phyloP scores from a whole-genome alignment of 164 flowering plant species.

The Nymphaea thermarum region DNA sequence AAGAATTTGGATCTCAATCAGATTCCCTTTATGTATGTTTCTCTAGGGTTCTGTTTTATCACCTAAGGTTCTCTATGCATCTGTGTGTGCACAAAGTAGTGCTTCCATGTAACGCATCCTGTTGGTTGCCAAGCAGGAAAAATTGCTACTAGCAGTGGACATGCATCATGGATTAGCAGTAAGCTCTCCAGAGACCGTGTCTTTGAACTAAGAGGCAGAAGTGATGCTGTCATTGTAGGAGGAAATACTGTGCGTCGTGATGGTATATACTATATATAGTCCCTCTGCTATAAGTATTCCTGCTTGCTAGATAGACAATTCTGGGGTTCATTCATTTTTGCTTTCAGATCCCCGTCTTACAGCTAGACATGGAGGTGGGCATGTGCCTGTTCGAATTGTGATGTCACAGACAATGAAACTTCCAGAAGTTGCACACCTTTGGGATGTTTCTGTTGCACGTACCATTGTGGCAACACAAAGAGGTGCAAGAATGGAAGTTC shows the following conservation, averaged over 20 bases:
- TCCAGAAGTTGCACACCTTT: slow-evolving; percentile 85
- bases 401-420: slow-evolving; percentile 84
- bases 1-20: too few species aligned
- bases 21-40: too few species aligned
- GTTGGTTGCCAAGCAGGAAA: slow-evolving; percentile 43
- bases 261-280: slow-evolving; percentile 28
- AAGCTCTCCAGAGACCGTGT: slow-evolving; percentile 65
- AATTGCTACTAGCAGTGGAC: slow-evolving; percentile 91
- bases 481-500: slow-evolving; percentile 82
- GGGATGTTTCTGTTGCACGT: slow-evolving; percentile 70
- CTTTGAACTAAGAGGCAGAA: slow-evolving; percentile 76
- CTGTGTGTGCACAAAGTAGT: too few species aligned
- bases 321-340: slow-evolving; percentile 1
- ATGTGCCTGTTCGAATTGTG: slow-evolving; percentile 68
- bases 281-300: too few species aligned
- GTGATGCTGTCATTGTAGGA: slow-evolving; percentile 93
- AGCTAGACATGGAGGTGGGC: slow-evolving; percentile 92
- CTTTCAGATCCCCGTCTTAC: slow-evolving; percentile 79
- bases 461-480: slow-evolving; percentile 96
- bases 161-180: slow-evolving; percentile 96
- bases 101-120: not conserved
- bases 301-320: not conserved
- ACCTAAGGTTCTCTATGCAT: too few species aligned
- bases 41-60: too few species aligned
- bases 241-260: slow-evolving; percentile 95